Evolutionary conservation across 768 basidiomycete species (phyloP), one percentile per base, ranked within the genome.

Genomic region (Podaxis sp.): DNA sequence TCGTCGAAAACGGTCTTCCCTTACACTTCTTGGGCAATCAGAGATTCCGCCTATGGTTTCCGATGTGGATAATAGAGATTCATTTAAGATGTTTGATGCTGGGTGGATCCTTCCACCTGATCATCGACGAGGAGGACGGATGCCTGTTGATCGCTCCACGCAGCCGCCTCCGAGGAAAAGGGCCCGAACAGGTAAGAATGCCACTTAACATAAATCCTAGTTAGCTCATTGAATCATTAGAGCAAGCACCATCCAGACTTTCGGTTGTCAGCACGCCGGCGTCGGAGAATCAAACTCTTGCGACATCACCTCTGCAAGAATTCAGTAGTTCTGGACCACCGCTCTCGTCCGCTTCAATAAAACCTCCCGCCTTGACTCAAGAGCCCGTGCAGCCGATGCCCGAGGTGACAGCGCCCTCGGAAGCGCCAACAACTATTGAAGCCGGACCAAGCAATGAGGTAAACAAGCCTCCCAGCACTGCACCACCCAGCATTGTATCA

Each of bases 21-120:
- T 67, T n/a, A 61, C 64, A 13, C 63, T 66, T 40, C 61, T 64
- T 19, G 66, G 62, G 6, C 70, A 67, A 46, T 65, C 77, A 13
- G 78, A 79, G 1, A 70, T 79, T 2, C 83, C 88, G 3, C 80
- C 82, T 25, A 75, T 90, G 58, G 87, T 93, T 2, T 82, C 86
- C n/a, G 79, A 86, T 46, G 85, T 96, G 36, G 90, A 89, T 69
- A 81, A 83, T 47, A 82, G 84, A 59, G 83, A 83, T 47, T 88
- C 88, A 19, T 97, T 96, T 79, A 83, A 79, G 69, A 74, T 88
- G 75, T 96, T 96, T 75, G 89, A 97, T 63, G 78, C 80, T 24
- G 94, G 94, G 0, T 96, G 93, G 94, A 92, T 96, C 7, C 75
- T 96, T 13, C 91, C 93, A 24, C 78, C 85, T 2, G 91, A 89